Evolutionary conservation across 176 grass and related monocot genomes (phyloP), one percentile per base, ranked within the genome.

Genomic region (Oryza glaberrima): DNA sequence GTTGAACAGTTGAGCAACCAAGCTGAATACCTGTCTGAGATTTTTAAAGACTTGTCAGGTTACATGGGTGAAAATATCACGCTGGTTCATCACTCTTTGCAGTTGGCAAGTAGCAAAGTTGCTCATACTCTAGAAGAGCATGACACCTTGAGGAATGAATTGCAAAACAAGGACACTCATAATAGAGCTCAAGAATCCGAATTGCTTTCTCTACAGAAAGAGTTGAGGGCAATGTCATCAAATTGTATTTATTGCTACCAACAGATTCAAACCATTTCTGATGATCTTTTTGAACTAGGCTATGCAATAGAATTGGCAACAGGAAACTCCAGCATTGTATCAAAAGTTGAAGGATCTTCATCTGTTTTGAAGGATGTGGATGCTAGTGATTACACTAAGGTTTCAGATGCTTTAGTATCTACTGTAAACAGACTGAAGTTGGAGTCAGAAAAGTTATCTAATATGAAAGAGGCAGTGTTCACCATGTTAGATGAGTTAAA

Each of bases 141-240:
- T 30, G 88, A 76, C 30, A 77, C 78, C 63, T 85, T 95, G 87
- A 98, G 90, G 77, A 84, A 81, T 69, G 81, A 98, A 83, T 83
- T 95, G 81, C 77, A 72, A 36, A 90, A 88, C 76, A 88, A 89
- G 81, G 91, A 90, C 48, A 63, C 64, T 83, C 61, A 85, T 69
- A 88, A 86, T 52, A 86, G 81, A 83, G 86, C 72, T 86, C 89
- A 79, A 85, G 96, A 92, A 92, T 72, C 72, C 82, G 92, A 95
- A 87, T 52, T 90, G 61, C 16, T 85, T 85, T 87, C 58, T 70
- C 68, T 94, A 65, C 85, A 89, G 66, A 94, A 83, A 65, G 89
- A 85, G 35, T 35, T 94, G 75, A 75, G 58, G 36, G 58, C 60
- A 73, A 89, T 92, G 81, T 90, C 88, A 75, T 86, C 90, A 86